Evolutionary conservation across 495 filamentous ascomycete genomes (phyloP), one percentile per base, ranked within the genome.

Genomic region (Wilcoxina mikolae): DNA sequence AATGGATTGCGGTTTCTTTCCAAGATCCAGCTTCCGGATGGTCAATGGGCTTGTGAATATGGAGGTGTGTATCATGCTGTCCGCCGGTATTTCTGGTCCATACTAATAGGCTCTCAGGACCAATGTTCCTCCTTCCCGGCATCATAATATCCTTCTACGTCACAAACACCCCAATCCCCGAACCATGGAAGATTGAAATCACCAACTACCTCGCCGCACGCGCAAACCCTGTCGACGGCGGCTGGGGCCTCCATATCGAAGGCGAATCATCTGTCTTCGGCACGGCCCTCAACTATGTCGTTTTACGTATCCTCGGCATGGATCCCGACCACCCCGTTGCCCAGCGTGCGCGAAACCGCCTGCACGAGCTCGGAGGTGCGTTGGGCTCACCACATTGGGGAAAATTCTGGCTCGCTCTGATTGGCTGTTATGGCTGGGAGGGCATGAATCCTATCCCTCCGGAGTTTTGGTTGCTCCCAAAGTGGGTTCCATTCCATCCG

Each of bases 41-140:
- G 91, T 3, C 85, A 95, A 65, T 98, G 91, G 91, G 91, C 75
- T 3, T 95, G 89, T 70, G 91, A 96, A 67, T 98, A 96, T 71
- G 91, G 91, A 56, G 91, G 89, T 0, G 26, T 22, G 28, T 22
- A 4, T 7, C 2, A n/a, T 43, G 10, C 39, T 20, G 7, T 43
- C 39, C 39, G 7, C 17, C 17, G 17, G 10, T 20, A 43, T 18
- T 5, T 43, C 10, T 78, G 82, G 75, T 26, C 9, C 1, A 27
- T 27, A 20, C 35, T 45, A 25, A 43, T 11, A 45, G 4, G 1
- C 7, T 25, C 10, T 17, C n/a, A 53, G 51, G 62, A 25, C 78
- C 78, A 10, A 77, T 79, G 76, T 95, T 98, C 66, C 78, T 98
- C 46, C 71, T 95, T 5, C 87, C 88, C 1, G 86, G 87, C 22